Percentiles rank a stretch among this genome's conserved stretches.
phyloP scores from a whole-genome alignment of 768 basidiomycete genomes.

The Russula emetica region DNA sequence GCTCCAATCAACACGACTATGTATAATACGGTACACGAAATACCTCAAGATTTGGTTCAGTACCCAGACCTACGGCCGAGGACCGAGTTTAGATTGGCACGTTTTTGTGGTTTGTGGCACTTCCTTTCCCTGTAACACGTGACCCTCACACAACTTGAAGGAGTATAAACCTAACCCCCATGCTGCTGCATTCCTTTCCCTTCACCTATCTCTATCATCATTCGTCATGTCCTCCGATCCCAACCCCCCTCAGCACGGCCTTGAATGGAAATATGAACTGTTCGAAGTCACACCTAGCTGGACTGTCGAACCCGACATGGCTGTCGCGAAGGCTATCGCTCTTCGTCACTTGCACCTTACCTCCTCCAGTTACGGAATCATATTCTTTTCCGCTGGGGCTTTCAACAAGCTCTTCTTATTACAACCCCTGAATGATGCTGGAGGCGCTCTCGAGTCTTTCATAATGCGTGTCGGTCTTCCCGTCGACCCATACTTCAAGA shows the following conservation, averaged over 20 bases:
- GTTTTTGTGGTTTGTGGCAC: too few relatives aligned
- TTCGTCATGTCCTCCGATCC: background rate
- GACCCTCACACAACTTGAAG: background rate
- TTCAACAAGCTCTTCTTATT: conserved; percentile 1
- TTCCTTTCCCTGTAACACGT: background rate
- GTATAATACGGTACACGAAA: too few relatives aligned
- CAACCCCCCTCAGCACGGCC: background rate
- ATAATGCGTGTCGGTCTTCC: conserved; percentile 10
- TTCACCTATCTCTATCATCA: background rate
- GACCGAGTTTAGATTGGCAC: too few relatives aligned
- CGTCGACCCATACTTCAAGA: conserved; percentile 29
- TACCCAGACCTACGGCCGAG: too few relatives aligned
- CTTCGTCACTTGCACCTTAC: background rate
- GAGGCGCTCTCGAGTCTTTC: background rate
- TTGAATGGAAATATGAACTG: conserved; percentile 4
- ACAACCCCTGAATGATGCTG: background rate
- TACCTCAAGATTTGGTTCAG: too few relatives aligned
- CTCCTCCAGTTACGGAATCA: background rate
- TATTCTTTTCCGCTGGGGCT: background rate
- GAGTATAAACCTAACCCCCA: too few relatives aligned
- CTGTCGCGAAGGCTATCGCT: background rate
- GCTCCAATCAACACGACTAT: too few relatives aligned
- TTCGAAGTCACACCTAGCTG: background rate
- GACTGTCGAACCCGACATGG: conserved; percentile 1
- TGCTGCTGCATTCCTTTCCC: background rate